Percentiles rank a stretch among this genome's conserved stretches.
These are phyloP conservation scores for Thymus quinquecostatus DNA, from an alignment of 257 asterid species.

Conservation along the genomic window DNA sequence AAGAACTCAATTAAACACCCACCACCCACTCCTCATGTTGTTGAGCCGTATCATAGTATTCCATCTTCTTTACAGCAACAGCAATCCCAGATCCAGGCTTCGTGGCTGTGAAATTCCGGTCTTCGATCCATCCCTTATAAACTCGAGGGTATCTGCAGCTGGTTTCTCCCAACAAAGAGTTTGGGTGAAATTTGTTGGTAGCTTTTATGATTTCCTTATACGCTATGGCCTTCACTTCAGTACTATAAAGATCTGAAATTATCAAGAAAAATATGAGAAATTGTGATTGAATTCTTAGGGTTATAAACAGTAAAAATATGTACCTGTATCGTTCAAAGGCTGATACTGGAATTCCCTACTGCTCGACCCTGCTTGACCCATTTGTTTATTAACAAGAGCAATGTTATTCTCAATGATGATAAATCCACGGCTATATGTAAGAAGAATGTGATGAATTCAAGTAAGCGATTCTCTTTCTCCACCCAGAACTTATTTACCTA, in stretches of 20 bases:
- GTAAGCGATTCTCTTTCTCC: no score
- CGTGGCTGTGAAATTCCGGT: neutral
- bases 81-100: neutral
- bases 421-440: no score
- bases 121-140: neutral
- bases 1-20: no score
- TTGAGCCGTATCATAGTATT: neutral
- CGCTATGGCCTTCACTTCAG: neutral
- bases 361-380: no score
- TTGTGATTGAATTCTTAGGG: no score
- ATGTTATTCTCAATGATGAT: no score
- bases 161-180: neutral
- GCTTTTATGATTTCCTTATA: slow-evolving; percentile 25
- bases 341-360: no score
- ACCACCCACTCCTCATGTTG: neutral
- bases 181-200: neutral
- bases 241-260: neutral
- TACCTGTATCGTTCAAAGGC: no score
- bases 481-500: no score
- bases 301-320: no score
- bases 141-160: neutral
- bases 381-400: no score
- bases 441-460: no score
- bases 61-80: neutral
- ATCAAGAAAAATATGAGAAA: neutral